These are phyloP conservation scores for Rhizophagus sp. DNA, from an alignment of 192 early-diverging fungal genomes.

Conservation along the genomic window DNA sequence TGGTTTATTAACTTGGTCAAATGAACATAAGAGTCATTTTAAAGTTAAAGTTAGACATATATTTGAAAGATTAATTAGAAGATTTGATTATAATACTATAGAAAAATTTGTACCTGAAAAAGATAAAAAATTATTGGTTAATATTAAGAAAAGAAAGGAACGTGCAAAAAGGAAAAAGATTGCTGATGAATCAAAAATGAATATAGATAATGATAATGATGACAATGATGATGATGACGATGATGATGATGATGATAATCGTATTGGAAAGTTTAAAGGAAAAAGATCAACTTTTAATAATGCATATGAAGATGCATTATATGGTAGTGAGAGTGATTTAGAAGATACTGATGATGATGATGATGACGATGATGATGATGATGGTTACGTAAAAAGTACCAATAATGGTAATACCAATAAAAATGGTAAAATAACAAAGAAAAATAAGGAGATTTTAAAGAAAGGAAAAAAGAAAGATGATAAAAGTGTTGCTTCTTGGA, in stretches of 20 bases:
- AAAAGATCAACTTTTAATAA: slow-evolving; percentile 65
- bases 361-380: slow-evolving; percentile 57
- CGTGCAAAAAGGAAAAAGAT: slow-evolving; percentile 78
- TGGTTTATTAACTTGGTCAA: slow-evolving; percentile 78
- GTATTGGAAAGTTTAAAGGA: slow-evolving; percentile 48
- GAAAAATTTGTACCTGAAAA: slow-evolving; percentile 80
- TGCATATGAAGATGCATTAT: slow-evolving; percentile 86
- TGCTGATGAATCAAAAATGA: slow-evolving; percentile 38
- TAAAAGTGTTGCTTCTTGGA: slow-evolving; percentile 46
- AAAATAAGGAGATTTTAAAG: slow-evolving; percentile 34
- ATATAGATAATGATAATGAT: slow-evolving; percentile 41
- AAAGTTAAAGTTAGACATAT: slow-evolving; percentile 91
- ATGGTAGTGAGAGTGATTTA: slow-evolving; percentile 92
- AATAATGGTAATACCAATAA: slow-evolving; percentile 29
- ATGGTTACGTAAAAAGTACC: too few species aligned
- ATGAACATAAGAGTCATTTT: slow-evolving; percentile 87
- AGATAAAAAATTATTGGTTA: slow-evolving; percentile 85
- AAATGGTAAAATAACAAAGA: slow-evolving; percentile 35
- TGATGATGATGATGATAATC: slow-evolving; percentile 46
- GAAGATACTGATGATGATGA: slow-evolving; percentile 73
- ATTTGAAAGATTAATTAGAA: slow-evolving; percentile 86
- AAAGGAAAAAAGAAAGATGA: slow-evolving; percentile 37
- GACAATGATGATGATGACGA: slow-evolving; percentile 44
- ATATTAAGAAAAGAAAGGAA: slow-evolving; percentile 91
- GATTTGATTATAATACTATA: slow-evolving; percentile 81